These are phyloP conservation scores for Claviceps maximensis DNA, from an alignment of 2,329 filamentous ascomycete species.

Conservation along the genomic window DNA sequence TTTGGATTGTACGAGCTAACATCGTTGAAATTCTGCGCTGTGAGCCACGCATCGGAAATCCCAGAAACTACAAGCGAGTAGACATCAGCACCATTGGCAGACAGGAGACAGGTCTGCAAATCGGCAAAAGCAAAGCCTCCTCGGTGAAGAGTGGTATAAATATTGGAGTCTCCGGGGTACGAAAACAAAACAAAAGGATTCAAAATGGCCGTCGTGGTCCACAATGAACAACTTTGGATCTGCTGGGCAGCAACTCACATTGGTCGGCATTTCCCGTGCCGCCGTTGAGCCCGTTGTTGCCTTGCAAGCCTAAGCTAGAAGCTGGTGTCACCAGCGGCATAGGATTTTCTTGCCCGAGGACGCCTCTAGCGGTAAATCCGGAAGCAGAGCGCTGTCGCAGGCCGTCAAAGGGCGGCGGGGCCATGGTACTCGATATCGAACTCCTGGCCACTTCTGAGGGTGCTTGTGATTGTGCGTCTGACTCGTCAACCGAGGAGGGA, in stretches of 20 bases:
- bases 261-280: conserved; percentile 51
- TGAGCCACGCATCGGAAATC: conserved; percentile 72
- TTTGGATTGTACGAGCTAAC: conserved; percentile 89
- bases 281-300: conserved; percentile 36
- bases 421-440: conserved; percentile 46
- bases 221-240: background rate
- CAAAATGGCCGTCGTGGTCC: background rate
- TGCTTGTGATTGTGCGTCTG: conserved; percentile 34
- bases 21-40: conserved; percentile 74
- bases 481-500: conserved; percentile 43
- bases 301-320: conserved; percentile 53
- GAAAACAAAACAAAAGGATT: background rate
- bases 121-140: background rate
- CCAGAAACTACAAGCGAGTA: conserved; percentile 45
- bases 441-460: conserved; percentile 34
- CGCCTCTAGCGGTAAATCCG: conserved; percentile 28
- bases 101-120: background rate
- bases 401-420: conserved; percentile 29
- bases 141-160: background rate
- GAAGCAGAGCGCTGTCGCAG: conserved; percentile 23
- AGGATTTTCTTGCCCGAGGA: conserved; percentile 36
- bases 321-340: conserved; percentile 62
- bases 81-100: conserved; percentile 5
- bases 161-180: background rate
- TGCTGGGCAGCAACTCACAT: conserved; percentile 37